These are phyloP conservation scores for Colletotrichum acutatum DNA, from an alignment of 2,329 filamentous ascomycete genomes.

Conservation along the genomic window DNA sequence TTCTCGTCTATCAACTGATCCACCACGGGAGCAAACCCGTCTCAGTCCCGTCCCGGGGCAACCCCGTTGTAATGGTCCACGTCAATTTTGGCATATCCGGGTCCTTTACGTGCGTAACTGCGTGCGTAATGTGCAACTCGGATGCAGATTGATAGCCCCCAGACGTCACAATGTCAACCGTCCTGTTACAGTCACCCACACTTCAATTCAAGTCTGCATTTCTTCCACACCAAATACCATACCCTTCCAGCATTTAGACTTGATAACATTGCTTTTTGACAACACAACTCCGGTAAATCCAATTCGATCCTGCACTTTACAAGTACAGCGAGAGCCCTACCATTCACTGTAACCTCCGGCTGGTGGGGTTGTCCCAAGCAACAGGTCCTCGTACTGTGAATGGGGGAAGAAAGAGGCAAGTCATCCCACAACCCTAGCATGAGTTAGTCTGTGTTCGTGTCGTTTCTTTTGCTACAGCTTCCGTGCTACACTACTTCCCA, in stretches of 20 bases:
- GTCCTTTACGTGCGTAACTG: constrained; percentile 21
- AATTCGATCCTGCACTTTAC: constrained; percentile 2
- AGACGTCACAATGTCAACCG: neutral
- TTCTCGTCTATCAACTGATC: constrained; percentile 14
- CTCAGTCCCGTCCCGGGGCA: constrained; percentile 16
- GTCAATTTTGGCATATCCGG: constrained; percentile 1
- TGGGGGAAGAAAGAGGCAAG: neutral
- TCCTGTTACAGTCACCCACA: neutral
- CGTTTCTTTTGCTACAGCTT: neutral
- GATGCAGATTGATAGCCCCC: constrained; percentile 19
- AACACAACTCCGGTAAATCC: neutral
- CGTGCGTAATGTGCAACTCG: neutral
- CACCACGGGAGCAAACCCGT: constrained; percentile 6
- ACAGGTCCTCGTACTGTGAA: neutral
- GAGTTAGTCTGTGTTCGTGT: neutral
- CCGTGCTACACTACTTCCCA: neutral
- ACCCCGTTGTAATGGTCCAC: constrained; percentile 19
- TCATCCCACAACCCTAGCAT: neutral
- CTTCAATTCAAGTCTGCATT: neutral
- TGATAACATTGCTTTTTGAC: constrained; percentile 9
- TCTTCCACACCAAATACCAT: neutral
- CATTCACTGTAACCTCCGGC: neutral
- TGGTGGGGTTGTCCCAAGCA: neutral
- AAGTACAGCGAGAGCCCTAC: neutral
- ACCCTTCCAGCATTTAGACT: neutral